phyloP scores from a whole-genome alignment of 106 monocot species.

The Dendrobium catenatum region DNA sequence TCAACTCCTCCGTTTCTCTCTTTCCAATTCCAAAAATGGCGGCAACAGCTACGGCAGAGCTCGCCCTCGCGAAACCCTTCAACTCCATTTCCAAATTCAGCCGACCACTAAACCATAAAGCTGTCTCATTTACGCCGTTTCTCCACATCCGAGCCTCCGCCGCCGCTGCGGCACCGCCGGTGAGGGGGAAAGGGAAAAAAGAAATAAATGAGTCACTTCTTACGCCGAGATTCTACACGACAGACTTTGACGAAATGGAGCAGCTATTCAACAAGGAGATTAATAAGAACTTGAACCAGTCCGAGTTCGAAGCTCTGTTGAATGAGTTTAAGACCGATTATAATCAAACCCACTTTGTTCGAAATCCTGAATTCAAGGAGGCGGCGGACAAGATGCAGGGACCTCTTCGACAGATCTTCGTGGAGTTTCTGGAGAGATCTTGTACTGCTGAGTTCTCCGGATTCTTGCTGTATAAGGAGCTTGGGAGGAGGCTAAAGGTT shows the following conservation, averaged over 20 bases:
- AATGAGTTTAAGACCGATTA: conserved; percentile 97
- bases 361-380: conserved; percentile 83
- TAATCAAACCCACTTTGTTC: conserved; percentile 96
- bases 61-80: conserved; percentile 43
- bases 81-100: conserved; percentile 24
- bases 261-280: conserved; percentile 77
- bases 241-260: conserved; percentile 98
- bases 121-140: conserved; percentile 16
- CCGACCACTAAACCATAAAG: neutral
- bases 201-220: conserved; percentile 77
- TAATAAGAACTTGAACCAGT: conserved; percentile 83
- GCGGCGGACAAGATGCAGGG: conserved; percentile 91
- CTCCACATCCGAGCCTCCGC: conserved; percentile 26
- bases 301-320: conserved; percentile 83
- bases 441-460: conserved; percentile 99
- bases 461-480: conserved; percentile 98
- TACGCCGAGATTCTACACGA: conserved; percentile 92
- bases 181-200: conserved; percentile 30
- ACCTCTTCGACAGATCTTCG: conserved; percentile 77
- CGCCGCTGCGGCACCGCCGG: conserved; percentile 10
- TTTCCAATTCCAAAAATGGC: neutral
- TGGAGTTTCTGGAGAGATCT: conserved; percentile 95
- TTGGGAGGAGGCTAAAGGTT: conserved; percentile 97
- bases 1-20: neutral
- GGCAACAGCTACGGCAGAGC: conserved; percentile 48